phyloP scores from a whole-genome alignment of 306 rosid genomes.

The Astragalus membranaceus region DNA sequence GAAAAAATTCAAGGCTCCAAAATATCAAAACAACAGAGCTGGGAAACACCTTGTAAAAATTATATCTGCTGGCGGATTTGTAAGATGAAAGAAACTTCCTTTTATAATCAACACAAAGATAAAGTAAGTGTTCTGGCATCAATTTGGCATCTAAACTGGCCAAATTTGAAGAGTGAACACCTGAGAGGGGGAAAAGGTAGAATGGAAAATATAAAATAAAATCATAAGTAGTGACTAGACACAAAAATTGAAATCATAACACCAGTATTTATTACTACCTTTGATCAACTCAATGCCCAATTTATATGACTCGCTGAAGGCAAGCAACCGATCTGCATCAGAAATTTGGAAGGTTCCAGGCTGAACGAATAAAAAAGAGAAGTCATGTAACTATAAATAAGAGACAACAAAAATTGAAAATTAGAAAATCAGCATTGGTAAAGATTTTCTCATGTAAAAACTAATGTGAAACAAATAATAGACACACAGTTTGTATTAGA shows the following conservation, averaged over 20 bases:
- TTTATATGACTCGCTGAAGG: slow-evolving; percentile 59
- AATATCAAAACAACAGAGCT: background rate
- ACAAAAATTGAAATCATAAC: background rate
- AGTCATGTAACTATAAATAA: background rate
- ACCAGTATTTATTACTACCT: slow-evolving; percentile 36
- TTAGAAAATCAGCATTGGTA: background rate
- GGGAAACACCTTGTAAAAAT: slow-evolving; percentile 70
- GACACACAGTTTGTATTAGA: background rate
- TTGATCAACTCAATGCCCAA: slow-evolving; percentile 52
- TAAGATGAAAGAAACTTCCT: slow-evolving; percentile 37
- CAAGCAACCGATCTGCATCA: slow-evolving; percentile 50
- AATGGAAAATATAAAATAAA: background rate
- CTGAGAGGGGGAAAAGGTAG: slow-evolving; percentile 26
- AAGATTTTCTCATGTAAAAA: background rate
- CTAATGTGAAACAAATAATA: background rate
- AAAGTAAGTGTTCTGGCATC: slow-evolving; percentile 71
- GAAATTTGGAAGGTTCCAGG: slow-evolving; percentile 46
- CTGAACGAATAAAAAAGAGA: slow-evolving; percentile 34
- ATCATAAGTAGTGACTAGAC: background rate
- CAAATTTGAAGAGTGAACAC: slow-evolving; percentile 39
- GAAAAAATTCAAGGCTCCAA: background rate
- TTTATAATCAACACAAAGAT: slow-evolving; percentile 63
- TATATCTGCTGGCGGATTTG: slow-evolving; percentile 43
- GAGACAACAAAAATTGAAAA: background rate
- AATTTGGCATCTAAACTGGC: slow-evolving; percentile 59